phyloP scores from a whole-genome alignment of 1,284 basidiomycete species.

The Retiboletus flavoniger region DNA sequence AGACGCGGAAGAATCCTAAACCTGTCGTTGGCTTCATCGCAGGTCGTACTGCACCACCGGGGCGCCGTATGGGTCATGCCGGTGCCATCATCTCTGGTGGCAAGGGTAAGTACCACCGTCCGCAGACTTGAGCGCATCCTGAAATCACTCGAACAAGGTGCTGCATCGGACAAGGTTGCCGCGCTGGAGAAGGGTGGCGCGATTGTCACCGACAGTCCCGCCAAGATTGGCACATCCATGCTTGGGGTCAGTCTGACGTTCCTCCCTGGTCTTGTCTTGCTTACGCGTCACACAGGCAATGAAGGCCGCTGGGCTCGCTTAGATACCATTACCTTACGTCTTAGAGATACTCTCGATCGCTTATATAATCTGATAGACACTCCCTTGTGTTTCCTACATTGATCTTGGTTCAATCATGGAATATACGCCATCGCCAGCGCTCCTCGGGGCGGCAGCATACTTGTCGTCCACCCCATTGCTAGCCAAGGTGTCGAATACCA shows the following conservation, averaged over 20 bases:
- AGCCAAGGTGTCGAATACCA: constrained; percentile 51
- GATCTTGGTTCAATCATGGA: constrained; percentile 17
- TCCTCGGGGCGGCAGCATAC: constrained; percentile 63
- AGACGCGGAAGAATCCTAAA: constrained; percentile 83
- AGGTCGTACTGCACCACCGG: constrained; percentile 95
- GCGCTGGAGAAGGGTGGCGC: constrained; percentile 94
- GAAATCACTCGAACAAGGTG: constrained; percentile 48
- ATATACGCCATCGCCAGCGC: constrained; percentile 47
- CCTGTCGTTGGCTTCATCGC: constrained; percentile 99
- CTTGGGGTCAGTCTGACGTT: constrained; percentile 59
- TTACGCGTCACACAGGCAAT: constrained; percentile 57
- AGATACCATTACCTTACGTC: constrained; percentile 31
- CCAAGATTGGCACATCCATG: constrained; percentile 88
- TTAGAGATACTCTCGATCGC: constrained; percentile 13
- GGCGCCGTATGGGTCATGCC: constrained; percentile 97
- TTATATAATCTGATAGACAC: constrained; percentile 32
- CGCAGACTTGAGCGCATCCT: neutral
- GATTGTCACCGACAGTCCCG: constrained; percentile 94
- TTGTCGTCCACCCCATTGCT: constrained; percentile 57
- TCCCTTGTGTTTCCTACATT: neutral
- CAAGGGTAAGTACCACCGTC: constrained; percentile 61
- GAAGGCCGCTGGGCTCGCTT: constrained; percentile 80
- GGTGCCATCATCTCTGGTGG: constrained; percentile 98
- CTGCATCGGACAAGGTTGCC: constrained; percentile 92
- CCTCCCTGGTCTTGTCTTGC: neutral